Conservation (phyloP, 768 basidiomycete genomes). For the Brasilioporus rufonigricans region DNA sequence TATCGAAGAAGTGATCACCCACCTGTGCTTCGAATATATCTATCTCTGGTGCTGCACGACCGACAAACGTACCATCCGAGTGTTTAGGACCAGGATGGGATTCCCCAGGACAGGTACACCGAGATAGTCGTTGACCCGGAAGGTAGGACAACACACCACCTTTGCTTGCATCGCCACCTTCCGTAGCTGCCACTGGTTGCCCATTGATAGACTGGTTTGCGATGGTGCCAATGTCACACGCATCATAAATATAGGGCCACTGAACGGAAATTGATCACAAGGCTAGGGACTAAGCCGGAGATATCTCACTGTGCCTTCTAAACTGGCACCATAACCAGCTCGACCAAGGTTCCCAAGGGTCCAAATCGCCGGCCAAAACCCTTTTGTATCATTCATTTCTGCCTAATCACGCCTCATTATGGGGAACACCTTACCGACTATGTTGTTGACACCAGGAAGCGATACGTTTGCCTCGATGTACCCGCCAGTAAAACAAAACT, state of each 20-base stretch:
- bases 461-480: slow-evolving; percentile 63
- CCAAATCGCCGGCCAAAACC: slow-evolving; percentile 57
- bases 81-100: slow-evolving; percentile 81
- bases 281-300: not conserved
- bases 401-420: not conserved
- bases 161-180: slow-evolving; percentile 51
- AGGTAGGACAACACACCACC: slow-evolving; percentile 62
- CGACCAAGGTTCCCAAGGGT: slow-evolving; percentile 59
- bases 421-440: slow-evolving; percentile 42
- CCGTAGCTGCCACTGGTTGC: slow-evolving; percentile 57
- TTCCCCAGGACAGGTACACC: slow-evolving; percentile 82
- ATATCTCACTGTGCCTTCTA: slow-evolving; percentile 47
- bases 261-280: slow-evolving; percentile 14
- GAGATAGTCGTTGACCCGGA: slow-evolving; percentile 78
- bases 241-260: slow-evolving; percentile 70
- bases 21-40: slow-evolving; percentile 85
- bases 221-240: slow-evolving; percentile 83
- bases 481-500: slow-evolving; percentile 88
- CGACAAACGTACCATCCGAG: slow-evolving; percentile 72
- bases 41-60: slow-evolving; percentile 85
- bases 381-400: slow-evolving; percentile 18
- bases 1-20: slow-evolving; percentile 14
- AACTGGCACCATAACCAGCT: slow-evolving; percentile 67
- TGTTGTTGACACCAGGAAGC: slow-evolving; percentile 64
- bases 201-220: slow-evolving; percentile 78